These are phyloP conservation scores for Phylloporus rhodoxanthus DNA, from an alignment of 768 basidiomycete genomes.

Conservation along the genomic window DNA sequence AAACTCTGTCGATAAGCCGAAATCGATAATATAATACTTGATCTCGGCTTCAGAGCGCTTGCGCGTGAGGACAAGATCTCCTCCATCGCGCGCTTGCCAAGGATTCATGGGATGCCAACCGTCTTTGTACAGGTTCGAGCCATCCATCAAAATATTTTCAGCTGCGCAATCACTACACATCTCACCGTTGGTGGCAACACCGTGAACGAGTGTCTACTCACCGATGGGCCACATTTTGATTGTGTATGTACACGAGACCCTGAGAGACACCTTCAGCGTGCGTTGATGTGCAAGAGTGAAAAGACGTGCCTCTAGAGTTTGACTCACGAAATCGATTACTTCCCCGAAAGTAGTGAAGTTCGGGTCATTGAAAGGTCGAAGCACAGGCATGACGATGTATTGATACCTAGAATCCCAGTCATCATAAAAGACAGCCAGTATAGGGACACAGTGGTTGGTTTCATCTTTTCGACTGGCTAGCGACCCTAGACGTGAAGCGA, in stretches of 20 bases:
- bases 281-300: not conserved
- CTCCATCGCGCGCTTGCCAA: conserved; percentile 11
- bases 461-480: not conserved
- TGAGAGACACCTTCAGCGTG: conserved; percentile 2
- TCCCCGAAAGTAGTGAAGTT: conserved; percentile 23
- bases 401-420: conserved; percentile 9
- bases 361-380: conserved; percentile 21
- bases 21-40: conserved; percentile 34
- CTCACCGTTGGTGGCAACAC: not conserved
- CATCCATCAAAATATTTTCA: conserved; percentile 32
- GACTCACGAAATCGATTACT: conserved; percentile 24
- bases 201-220: conserved; percentile 1
- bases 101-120: conserved; percentile 22
- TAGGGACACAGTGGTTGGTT: conserved; percentile 23
- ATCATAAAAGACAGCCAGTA: conserved; percentile 13
- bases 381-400: conserved; percentile 27
- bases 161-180: conserved; percentile 20
- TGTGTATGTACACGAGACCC: conserved; percentile 35
- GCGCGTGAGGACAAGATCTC: conserved; percentile 10
- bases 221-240: conserved; percentile 33
- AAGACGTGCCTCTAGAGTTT: conserved; percentile 19
- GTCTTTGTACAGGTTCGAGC: conserved; percentile 19
- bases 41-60: conserved; percentile 24
- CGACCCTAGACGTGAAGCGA: conserved; percentile 6
- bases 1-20: conserved; percentile 30